phyloP scores from a whole-genome alignment of 805 yeast species.

The Lachancea thermotolerans region DNA sequence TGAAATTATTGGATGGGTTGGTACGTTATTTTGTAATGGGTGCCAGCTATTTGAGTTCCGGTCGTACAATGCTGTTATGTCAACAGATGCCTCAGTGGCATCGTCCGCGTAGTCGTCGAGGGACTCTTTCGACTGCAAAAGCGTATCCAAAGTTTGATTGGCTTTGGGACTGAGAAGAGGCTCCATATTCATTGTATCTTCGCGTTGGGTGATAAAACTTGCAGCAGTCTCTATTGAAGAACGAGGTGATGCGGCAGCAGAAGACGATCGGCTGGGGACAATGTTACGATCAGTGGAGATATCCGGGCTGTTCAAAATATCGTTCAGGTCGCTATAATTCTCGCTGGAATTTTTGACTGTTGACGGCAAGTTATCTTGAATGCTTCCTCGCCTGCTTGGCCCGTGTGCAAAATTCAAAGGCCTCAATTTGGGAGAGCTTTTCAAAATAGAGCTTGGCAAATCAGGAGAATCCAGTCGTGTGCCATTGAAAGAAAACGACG shows the following conservation, averaged over 20 bases:
- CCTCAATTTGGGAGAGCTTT: constrained; percentile 27
- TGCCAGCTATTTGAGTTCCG: constrained; percentile 25
- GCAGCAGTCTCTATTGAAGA: constrained; percentile 19
- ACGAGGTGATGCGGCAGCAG: constrained; percentile 15
- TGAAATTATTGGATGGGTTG: constrained; percentile 13
- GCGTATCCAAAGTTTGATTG: constrained; percentile 18
- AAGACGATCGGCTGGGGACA: constrained; percentile 9
- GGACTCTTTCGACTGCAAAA: constrained; percentile 27
- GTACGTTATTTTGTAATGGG: constrained; percentile 18
- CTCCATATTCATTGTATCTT: constrained; percentile 17
- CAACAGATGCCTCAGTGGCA: constrained; percentile 30
- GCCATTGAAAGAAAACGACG: constrained; percentile 30
- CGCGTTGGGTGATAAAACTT: constrained; percentile 5
- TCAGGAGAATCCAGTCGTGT: constrained; percentile 20
- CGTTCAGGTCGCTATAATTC: constrained; percentile 23
- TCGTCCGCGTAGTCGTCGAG: constrained; percentile 14
- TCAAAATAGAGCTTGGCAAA: constrained; percentile 31
- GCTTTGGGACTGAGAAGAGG: constrained; percentile 25
- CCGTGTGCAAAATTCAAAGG: constrained; percentile 11
- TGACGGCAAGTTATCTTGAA: constrained; percentile 25
- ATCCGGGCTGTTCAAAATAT: constrained; percentile 14
- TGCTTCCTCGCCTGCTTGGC: constrained; percentile 11
- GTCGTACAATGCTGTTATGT: constrained; percentile 33
- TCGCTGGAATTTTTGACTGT: constrained; percentile 23
- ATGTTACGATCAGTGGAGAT: constrained; percentile 6